These are phyloP conservation scores for Pyronema omphalodes DNA, from an alignment of 495 filamentous ascomycete species.

Conservation along the genomic window DNA sequence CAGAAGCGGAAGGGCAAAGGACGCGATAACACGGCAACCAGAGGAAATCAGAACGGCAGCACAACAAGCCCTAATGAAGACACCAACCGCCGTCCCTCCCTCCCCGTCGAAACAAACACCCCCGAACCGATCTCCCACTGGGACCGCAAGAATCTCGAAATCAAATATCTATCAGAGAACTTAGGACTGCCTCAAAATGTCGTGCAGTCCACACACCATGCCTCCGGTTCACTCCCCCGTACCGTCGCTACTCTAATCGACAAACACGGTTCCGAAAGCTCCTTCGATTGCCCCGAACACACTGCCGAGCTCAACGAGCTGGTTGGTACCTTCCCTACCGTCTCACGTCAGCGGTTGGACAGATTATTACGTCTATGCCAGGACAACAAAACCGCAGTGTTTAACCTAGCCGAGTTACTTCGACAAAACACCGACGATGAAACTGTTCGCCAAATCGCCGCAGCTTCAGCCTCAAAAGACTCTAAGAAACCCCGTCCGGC, in stretches of 20 bases:
- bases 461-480: too few relatives aligned
- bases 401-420: slow-evolving; percentile 16
- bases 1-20: too few relatives aligned
- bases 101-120: slow-evolving; percentile 9
- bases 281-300: slow-evolving; percentile 27
- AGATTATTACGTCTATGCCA: slow-evolving; percentile 12
- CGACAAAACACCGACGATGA: not conserved
- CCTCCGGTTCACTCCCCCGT: slow-evolving; percentile 35
- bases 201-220: slow-evolving; percentile 44
- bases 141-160: slow-evolving; percentile 6
- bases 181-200: slow-evolving; percentile 28
- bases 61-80: slow-evolving; percentile 16
- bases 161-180: slow-evolving; percentile 10
- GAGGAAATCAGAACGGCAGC: slow-evolving; percentile 24
- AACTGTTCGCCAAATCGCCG: not conserved
- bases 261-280: slow-evolving; percentile 19
- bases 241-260: slow-evolving; percentile 38
- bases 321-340: slow-evolving; percentile 7
- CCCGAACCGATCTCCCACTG: slow-evolving; percentile 28
- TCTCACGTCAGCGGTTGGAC: slow-evolving; percentile 12
- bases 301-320: slow-evolving; percentile 33
- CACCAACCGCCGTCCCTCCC: slow-evolving; percentile 1
- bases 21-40: not conserved
- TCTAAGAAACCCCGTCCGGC: slow-evolving; percentile 7
- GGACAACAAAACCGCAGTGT: slow-evolving; percentile 15